Evolutionary conservation across 2,329 filamentous ascomycete species (phyloP), one percentile per base, ranked within the genome.

Genomic region (Stylonectria norvegica): DNA sequence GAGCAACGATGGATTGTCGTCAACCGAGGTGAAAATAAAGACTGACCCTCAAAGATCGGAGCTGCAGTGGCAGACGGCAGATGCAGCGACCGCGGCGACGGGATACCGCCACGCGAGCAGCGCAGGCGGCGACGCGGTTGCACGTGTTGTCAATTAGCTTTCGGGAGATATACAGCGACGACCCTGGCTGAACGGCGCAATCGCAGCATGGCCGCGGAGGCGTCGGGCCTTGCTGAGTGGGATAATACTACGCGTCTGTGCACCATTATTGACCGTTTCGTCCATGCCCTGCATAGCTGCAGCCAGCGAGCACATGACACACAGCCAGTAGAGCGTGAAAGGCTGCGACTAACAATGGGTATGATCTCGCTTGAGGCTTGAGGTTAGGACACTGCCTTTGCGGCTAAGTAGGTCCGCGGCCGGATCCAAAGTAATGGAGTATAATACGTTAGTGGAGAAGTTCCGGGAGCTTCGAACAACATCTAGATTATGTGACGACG

Each of bases 151-250:
- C 50, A 51, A 48, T 45, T 42, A 42, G 42, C 43, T 48, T 43
- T 50, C 37, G 35, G 44, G 32, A 34, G 42, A 43, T 45, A 48
- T 45, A 53, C 45, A 42, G 50, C 53, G 42, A 54, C 43, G 51
- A 50, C 48, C 48, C 47, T 53, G 46, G 45, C 47, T 49, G 42
- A 45, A 38, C 47, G 45, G 47, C 48, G 49, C 49, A 52, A 43
- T 49, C 48, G 53, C 45, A 53, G 59, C 60, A 59, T 59, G 46
- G 53, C 57, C 56, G 49, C 52, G 50, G 50, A 59, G 53, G 55
- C 55, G 45, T 40, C 29, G 33, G 40, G 45, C 52, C 48, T 51
- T 47, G 36, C 22, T 39, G n/a, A n/a, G n/a, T n/a, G n/a, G n/a
- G n/a, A n/a, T n/a, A n/a, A n/a, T n/a, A n/a, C n/a, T n/a, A n/a